These are phyloP conservation scores for Rhizopogon rudus DNA, from an alignment of 768 basidiomycete species.

Conservation along the genomic window DNA sequence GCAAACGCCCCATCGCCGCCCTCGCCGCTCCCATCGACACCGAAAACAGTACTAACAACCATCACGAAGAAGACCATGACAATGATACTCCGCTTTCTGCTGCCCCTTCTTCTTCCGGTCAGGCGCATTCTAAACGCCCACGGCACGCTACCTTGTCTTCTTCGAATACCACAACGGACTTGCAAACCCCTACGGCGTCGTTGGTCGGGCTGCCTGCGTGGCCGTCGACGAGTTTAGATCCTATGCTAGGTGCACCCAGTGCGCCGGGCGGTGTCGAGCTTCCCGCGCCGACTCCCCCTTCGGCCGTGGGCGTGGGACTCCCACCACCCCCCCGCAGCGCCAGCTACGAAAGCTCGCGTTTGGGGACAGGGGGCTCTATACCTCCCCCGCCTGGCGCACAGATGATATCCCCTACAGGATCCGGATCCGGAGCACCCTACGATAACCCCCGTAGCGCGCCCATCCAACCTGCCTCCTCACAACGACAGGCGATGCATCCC, in stretches of 20 bases:
- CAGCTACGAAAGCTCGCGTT: conserved; percentile 6
- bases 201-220: conserved; percentile 28
- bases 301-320: conserved; percentile 4
- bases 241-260: conserved; percentile 28
- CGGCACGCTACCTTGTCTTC: conserved; percentile 24
- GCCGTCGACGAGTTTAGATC: conserved; percentile 25
- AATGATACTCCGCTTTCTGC: background rate
- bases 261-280: conserved; percentile 29
- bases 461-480: background rate
- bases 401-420: conserved; percentile 8
- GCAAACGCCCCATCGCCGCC: conserved; percentile 57
- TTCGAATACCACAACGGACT: conserved; percentile 17
- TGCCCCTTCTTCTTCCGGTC: background rate
- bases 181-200: conserved; percentile 13
- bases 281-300: conserved; percentile 5
- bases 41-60: conserved; percentile 21
- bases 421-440: conserved; percentile 6
- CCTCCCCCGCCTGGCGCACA: conserved; percentile 15
- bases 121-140: conserved; percentile 16
- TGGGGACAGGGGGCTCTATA: background rate
- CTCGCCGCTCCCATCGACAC: conserved; percentile 17
- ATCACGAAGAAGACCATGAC: conserved; percentile 18
- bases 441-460: background rate
- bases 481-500: background rate
- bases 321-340: conserved; percentile 10